Base-by-base conservation (phyloP, 2,329 filamentous ascomycete species). In the Beauveria bassiana region DNA sequence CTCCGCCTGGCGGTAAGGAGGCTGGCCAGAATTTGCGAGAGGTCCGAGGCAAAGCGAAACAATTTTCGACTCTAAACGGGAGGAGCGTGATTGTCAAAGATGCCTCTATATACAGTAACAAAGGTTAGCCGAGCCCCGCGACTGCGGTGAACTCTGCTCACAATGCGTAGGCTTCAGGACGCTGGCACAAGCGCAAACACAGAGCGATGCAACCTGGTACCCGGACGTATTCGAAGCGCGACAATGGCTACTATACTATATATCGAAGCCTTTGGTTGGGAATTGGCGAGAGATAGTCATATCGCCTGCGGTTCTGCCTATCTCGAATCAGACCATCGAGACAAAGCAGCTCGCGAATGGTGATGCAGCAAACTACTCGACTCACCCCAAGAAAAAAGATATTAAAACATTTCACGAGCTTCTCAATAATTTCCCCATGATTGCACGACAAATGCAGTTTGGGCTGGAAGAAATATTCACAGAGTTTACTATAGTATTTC, bases 181-280 rank as follows among this genome's bases (percentile, higher is more conserved):
- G 40, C 80, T 97, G 64, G 92, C 91, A 65, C 95, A 98, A 72
- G 91, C 93, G 38, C 92, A 95, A 71, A 79, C 98, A 40, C 79
- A 97, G 62, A 84, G 84, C 70, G 96, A 99, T 74, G 81, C 84
- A 43, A 83, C 96, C 45, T 98, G 91, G 83, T 96, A 96, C 70
- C 88, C 91, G 54, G 91, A 97, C 69, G 86, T 85, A n/a, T 84
- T 90, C 68, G 93, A 98, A 68, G 88, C 91, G 16, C 88, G 92
- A 68, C 91, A 93, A 81, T 99, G 95, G 92, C 85, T 99, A 49
- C 83, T 99, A 63, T 98, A 98, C 81, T 97, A 93, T 74, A 96
- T 99, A 65, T 95, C 93, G 28, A 87, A 86, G 57, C 95, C 95
- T 2, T 78, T 99, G 57, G 84, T 97, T 22, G 95, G 95, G 26